phyloP scores from a whole-genome alignment of 75 land plant species.

The Ceratopteris richardii region DNA sequence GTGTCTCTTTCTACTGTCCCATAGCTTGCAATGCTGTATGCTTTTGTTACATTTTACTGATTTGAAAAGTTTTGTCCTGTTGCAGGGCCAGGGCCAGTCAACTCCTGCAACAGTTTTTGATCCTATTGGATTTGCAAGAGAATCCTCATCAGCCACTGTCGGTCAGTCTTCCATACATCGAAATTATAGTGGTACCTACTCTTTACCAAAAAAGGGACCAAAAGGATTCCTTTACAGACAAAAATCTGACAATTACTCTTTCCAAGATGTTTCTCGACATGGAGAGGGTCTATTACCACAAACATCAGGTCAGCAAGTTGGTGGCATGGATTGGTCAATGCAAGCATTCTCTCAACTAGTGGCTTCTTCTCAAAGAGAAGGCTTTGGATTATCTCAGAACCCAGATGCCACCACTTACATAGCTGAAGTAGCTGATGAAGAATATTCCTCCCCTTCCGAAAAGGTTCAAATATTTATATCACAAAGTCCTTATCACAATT shows the following conservation, averaged over 20 bases:
- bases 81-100: too few species aligned
- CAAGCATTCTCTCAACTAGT: slow-evolving; percentile 2
- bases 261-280: neutral
- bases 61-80: too few species aligned
- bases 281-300: neutral
- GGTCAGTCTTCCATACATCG: neutral
- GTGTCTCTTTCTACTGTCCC: too few species aligned
- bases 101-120: too few species aligned
- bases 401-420: too few species aligned
- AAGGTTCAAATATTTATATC: too few species aligned
- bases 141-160: too few species aligned
- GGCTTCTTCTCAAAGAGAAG: slow-evolving; percentile 1
- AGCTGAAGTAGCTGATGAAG: neutral
- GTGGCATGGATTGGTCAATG: neutral
- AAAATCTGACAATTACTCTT: neutral
- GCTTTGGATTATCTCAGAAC: neutral
- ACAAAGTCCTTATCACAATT: too few species aligned
- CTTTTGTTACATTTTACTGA: too few species aligned
- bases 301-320: neutral
- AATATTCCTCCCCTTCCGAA: neutral
- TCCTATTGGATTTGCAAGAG: too few species aligned
- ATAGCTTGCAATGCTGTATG: too few species aligned
- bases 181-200: neutral
- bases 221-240: neutral
- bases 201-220: neutral